Percentiles rank a stretch among this genome's conserved stretches.
Evolutionary conservation across 306 rosid genomes (phyloP).

Genomic region (Cyclanthera cordifolia): DNA sequence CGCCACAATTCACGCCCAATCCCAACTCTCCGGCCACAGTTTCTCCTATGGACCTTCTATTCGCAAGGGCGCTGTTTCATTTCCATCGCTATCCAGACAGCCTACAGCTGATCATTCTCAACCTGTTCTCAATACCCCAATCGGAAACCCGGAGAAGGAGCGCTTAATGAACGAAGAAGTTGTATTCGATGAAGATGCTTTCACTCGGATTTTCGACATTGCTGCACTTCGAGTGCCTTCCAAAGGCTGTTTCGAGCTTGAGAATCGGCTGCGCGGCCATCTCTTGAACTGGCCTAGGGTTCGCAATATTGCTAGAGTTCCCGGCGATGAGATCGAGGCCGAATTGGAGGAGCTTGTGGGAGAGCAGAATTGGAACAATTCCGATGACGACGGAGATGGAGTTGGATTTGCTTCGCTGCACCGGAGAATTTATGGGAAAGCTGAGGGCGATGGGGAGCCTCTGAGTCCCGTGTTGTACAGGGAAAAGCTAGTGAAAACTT

Average conservation of each 20-base stretch:
- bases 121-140: neutral
- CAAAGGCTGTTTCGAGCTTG: conserved; percentile 54
- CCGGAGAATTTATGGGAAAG: conserved; percentile 49
- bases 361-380: neutral
- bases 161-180: neutral
- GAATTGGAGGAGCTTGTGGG: conserved; percentile 26
- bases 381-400: conserved; percentile 9
- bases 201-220: conserved; percentile 50
- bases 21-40: conserved; percentile 12
- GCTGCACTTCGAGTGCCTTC: conserved; percentile 80
- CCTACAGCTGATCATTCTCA: conserved; percentile 17
- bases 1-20: conserved; percentile 8
- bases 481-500: conserved; percentile 54
- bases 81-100: neutral
- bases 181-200: conserved; percentile 31
- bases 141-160: neutral
- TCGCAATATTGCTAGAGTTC: conserved; percentile 74
- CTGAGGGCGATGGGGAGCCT: conserved; percentile 44
- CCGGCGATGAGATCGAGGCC: conserved; percentile 64
- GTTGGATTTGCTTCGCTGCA: conserved; percentile 29
- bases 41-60: conserved; percentile 72
- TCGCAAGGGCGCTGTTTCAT: conserved; percentile 27
- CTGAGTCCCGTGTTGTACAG: conserved; percentile 63
- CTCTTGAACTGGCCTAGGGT: conserved; percentile 91
- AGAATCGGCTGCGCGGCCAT: conserved; percentile 75